Evolutionary conservation across 352 stramenopile species (phyloP), one percentile per base, ranked within the genome.

Genomic region (Globisporangium spinosum): DNA sequence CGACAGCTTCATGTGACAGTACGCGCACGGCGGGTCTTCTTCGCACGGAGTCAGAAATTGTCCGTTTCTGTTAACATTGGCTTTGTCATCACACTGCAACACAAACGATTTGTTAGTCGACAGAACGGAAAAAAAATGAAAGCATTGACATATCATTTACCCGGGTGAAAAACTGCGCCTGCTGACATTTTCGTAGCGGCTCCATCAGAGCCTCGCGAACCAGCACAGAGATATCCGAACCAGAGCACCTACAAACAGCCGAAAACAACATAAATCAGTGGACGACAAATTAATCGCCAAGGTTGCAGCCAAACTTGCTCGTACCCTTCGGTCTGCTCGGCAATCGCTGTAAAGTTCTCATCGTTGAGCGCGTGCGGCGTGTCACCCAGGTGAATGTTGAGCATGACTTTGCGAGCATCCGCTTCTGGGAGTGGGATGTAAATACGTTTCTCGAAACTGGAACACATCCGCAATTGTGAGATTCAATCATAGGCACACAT

Each of bases 151-250:
- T 22, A 38, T 0, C 15, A 47, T 23, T 65, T 80, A 97, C 88
- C 45, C 78, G 77, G 43, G 73, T 84, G 72, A 97, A 97, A 65
- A 94, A 96, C 67, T 98, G 94, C n/a, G 97, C 97, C 80, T 98
- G 86, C 70, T 99, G 97, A 72, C 97, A 99, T 74, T 96, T 95
- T 65, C 96, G 82, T 29, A 99, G 76, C 6, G 98, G 98, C 76
- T 98, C 83, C 97, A 99, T 99, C 25, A 99, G 73, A 2, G 97
- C 98, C 68, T 99, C 97, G 59, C 97, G 93, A 6, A 99, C 97
- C 34, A 99, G 75, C 6, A 98, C 89, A 27, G 91, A 97, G 32
- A 99, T 98, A 89, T 99, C 98, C 27, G 94, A 98, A 25, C 98
- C 98, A 25, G 85, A 98, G 56, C 91, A 95, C 34, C 84, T 93